Evolutionary conservation across 192 early-diverging fungal genomes (phyloP).

Genomic region (Linnemannia elongata): DNA sequence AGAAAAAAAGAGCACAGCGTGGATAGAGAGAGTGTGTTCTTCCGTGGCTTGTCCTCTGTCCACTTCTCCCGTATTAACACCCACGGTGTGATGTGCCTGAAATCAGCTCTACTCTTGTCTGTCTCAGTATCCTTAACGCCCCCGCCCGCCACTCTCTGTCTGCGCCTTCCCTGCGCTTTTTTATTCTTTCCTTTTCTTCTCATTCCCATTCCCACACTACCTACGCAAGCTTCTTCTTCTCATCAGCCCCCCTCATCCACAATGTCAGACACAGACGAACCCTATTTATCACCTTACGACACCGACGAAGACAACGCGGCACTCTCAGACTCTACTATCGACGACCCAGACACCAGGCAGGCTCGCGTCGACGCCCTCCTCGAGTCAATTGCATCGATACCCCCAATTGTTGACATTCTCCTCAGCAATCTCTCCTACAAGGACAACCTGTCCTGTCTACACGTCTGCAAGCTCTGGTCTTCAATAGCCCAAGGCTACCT

Average conservation of each 20-base stretch:
- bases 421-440: background rate
- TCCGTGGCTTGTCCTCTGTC: conserved; percentile 13
- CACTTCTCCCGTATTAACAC: background rate
- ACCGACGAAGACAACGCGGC: background rate
- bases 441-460: background rate
- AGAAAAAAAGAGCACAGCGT: background rate
- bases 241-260: background rate
- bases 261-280: background rate
- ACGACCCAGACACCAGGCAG: background rate
- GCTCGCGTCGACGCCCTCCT: background rate
- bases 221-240: background rate
- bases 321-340: background rate
- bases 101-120: no score
- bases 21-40: background rate
- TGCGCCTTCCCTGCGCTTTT: background rate
- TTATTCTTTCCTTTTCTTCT: background rate
- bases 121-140: no score
- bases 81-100: no score
- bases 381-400: background rate
- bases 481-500: background rate
- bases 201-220: background rate
- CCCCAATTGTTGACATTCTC: background rate
- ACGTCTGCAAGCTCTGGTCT: background rate
- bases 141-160: background rate
- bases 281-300: background rate